These are phyloP conservation scores for Macrophomina pseudophaseolina DNA, from an alignment of 2,329 filamentous ascomycete species.

Conservation along the genomic window DNA sequence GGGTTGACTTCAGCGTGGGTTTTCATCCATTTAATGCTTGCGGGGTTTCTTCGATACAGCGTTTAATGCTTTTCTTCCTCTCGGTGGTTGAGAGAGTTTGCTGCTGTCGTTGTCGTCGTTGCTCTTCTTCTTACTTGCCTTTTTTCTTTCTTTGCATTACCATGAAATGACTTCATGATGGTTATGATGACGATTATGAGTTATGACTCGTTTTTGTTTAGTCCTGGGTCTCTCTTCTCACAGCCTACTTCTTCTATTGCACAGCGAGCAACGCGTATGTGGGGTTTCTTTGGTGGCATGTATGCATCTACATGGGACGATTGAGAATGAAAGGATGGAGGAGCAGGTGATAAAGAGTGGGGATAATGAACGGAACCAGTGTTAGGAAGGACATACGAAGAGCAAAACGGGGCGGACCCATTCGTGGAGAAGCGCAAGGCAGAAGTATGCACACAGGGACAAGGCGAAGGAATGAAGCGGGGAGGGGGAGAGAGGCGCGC, in stretches of 20 bases:
- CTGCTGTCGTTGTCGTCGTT: too few relatives aligned
- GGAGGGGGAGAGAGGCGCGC: too few relatives aligned
- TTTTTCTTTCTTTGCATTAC: background rate
- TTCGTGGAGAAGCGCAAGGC: too few relatives aligned
- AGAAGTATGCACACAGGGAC: too few relatives aligned
- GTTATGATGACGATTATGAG: background rate
- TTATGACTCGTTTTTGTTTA: background rate
- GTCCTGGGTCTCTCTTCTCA: background rate
- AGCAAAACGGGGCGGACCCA: background rate
- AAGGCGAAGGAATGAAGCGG: too few relatives aligned
- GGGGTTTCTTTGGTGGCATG: background rate
- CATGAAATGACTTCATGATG: slow-evolving; percentile 8
- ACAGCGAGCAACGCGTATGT: background rate
- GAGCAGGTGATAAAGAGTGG: background rate
- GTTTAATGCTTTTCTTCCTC: background rate
- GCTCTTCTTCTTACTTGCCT: background rate
- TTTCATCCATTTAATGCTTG: background rate
- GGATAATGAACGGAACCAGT: background rate
- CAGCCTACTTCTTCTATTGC: background rate
- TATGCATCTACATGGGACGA: background rate
- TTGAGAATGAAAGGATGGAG: background rate
- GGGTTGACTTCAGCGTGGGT: background rate
- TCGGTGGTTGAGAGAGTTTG: background rate
- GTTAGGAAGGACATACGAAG: background rate
- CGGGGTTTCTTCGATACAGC: too few relatives aligned